A percentile compares a stretch with the other conserved stretches of the same genome.
phyloP scores from a whole-genome alignment of 352 stramenopile genomes.

The Phytophthora litchii region DNA sequence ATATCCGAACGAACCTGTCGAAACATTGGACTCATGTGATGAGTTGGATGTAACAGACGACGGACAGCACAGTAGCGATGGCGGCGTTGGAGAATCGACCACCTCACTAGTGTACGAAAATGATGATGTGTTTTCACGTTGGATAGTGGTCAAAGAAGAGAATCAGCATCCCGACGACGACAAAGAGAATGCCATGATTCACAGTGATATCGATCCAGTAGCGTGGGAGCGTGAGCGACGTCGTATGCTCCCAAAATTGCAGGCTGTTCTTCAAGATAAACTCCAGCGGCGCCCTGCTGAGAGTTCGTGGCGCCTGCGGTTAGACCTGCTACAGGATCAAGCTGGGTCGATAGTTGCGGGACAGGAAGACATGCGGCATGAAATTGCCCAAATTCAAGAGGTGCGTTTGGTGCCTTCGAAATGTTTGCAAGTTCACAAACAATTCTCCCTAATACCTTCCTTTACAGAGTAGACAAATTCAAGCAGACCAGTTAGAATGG shows the following conservation, averaged over 20 bases:
- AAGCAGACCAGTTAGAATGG: constrained; percentile 33
- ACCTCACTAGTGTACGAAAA: constrained; percentile 28
- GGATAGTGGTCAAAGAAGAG: constrained; percentile 51
- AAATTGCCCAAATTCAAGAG: constrained; percentile 32
- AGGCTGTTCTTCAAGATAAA: constrained; percentile 29
- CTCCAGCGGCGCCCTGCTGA: constrained; percentile 19
- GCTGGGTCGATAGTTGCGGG: constrained; percentile 20
- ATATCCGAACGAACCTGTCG: constrained; percentile 51
- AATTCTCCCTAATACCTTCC: neutral
- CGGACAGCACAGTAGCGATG: constrained; percentile 17
- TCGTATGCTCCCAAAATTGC: constrained; percentile 47
- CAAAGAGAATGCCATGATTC: constrained; percentile 42
- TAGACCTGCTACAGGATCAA: constrained; percentile 39
- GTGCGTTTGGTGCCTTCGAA: constrained; percentile 16
- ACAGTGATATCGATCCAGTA: constrained; percentile 41
- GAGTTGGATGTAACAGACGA: constrained; percentile 54
- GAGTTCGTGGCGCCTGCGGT: constrained; percentile 33
- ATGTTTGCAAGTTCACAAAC: neutral
- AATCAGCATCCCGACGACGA: constrained; percentile 5
- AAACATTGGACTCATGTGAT: constrained; percentile 50
- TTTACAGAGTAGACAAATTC: constrained; percentile 21
- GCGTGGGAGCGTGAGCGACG: constrained; percentile 47
- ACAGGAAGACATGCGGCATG: constrained; percentile 15
- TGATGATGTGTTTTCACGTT: constrained; percentile 45
- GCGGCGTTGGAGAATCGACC: constrained; percentile 40